A percentile compares a stretch with the other conserved stretches of the same genome.
Conservation (phyloP, 2,329 filamentous ascomycete species). For the Xylariaceae sp. region DNA sequence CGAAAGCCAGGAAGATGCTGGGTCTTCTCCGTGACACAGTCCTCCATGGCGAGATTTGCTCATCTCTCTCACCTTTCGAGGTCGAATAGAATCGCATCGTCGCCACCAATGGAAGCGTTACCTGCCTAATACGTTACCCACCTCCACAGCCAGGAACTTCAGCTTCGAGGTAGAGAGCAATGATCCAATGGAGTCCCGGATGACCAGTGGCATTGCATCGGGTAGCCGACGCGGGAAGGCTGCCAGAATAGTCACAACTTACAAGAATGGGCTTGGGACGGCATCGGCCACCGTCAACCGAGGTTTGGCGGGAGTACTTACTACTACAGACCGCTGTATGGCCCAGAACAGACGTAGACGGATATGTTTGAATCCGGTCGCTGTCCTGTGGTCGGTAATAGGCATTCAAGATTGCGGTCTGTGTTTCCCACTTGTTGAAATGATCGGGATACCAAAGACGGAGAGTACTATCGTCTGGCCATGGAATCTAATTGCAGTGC, state of each 20-base stretch:
- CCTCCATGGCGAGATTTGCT: constrained; percentile 30
- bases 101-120: not conserved
- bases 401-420: not conserved
- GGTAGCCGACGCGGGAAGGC: too few relatives aligned
- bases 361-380: too few relatives aligned
- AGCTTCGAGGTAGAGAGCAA: too few relatives aligned
- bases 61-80: constrained; percentile 26
- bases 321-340: not conserved
- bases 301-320: too few relatives aligned
- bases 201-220: not conserved
- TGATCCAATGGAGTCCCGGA: too few relatives aligned
- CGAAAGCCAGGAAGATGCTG: constrained; percentile 15
- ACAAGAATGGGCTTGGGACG: not conserved
- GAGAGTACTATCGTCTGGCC: too few relatives aligned
- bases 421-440: constrained; percentile 12
- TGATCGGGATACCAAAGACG: not conserved
- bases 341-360: not conserved
- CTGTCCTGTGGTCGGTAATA: too few relatives aligned
- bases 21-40: constrained; percentile 22
- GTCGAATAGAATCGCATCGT: constrained; percentile 21
- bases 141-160: too few relatives aligned
- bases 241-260: not conserved
- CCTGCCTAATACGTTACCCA: not conserved
- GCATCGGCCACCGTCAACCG: not conserved
- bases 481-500: constrained; percentile 4